Evolutionary conservation across 1,139 yeast genomes (phyloP).

Genomic region (Zygotorulaspora mrakii): DNA sequence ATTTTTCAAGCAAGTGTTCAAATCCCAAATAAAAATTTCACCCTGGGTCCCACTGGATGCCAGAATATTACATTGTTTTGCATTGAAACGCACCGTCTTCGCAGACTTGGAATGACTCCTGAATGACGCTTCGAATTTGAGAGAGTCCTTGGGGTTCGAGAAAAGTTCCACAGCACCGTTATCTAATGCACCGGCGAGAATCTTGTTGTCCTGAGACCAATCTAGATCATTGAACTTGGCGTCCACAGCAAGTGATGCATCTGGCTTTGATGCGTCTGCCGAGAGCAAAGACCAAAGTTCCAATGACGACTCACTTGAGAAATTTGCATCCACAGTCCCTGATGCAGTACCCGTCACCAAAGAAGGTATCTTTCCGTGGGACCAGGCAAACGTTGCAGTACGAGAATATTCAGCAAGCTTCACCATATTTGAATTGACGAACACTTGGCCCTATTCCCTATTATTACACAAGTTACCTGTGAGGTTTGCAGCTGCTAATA

Average conservation of each 20-base stretch:
- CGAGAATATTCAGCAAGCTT: conserved; percentile 78
- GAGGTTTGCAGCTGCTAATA: background rate
- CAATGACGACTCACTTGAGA: conserved; percentile 70
- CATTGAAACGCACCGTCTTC: conserved; percentile 72
- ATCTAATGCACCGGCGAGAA: conserved; percentile 88
- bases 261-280: conserved; percentile 45
- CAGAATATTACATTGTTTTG: conserved; percentile 64
- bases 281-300: conserved; percentile 73
- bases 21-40: conserved; percentile 88
- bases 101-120: conserved; percentile 68
- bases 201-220: conserved; percentile 71
- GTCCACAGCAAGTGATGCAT: conserved; percentile 53
- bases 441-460: conserved; percentile 4
- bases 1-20: conserved; percentile 44
- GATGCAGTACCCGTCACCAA: conserved; percentile 91
- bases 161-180: conserved; percentile 77
- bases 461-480: background rate
- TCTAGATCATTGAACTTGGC: conserved; percentile 71
- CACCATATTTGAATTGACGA: conserved; percentile 50
- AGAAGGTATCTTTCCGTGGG: conserved; percentile 66
- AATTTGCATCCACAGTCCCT: conserved; percentile 88
- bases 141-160: conserved; percentile 43
- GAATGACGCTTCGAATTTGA: conserved; percentile 47
- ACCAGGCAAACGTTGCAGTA: conserved; percentile 96
- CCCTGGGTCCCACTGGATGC: conserved; percentile 88